Conservation (phyloP, 495 filamentous ascomycete species). For the Evansstolkia leycettana region DNA sequence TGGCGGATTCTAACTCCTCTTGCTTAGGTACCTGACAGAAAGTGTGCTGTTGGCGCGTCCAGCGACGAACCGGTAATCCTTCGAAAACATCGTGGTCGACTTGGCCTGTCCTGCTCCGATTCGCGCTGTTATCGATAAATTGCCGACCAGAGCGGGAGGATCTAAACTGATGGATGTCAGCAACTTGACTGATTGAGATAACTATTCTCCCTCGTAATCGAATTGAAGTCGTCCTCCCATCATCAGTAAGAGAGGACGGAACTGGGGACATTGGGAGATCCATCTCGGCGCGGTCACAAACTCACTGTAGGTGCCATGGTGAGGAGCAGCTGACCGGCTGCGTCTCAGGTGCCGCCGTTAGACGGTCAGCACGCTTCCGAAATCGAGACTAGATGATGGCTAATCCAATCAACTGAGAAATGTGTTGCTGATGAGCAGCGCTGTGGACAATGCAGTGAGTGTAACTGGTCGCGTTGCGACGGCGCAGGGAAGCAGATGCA, state of each 20-base stretch:
- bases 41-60: constrained; percentile 60
- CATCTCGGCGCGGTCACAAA: constrained; percentile 8
- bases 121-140: constrained; percentile 43
- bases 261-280: too few species aligned
- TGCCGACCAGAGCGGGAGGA: constrained; percentile 34
- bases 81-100: constrained; percentile 94
- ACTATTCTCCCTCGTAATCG: too few species aligned
- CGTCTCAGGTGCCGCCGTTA: too few species aligned
- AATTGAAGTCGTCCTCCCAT: too few species aligned
- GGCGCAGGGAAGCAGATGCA: background rate
- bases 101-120: constrained; percentile 61
- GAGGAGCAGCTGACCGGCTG: constrained; percentile 3
- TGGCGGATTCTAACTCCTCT: constrained; percentile 31
- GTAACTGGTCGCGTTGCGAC: constrained; percentile 7
- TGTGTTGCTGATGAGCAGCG: constrained; percentile 1
- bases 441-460: constrained; percentile 2
- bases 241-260: too few species aligned
- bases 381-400: too few species aligned
- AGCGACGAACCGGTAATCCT: constrained; percentile 86
- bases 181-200: background rate
- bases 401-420: too few species aligned
- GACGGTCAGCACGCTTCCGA: too few species aligned
- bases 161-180: constrained; percentile 21
- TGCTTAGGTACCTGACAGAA: constrained; percentile 52
- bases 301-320: constrained; percentile 33